Evolutionary conservation across 2,329 filamentous ascomycete genomes (phyloP).

Genomic region (Colletotrichum endophyticum): DNA sequence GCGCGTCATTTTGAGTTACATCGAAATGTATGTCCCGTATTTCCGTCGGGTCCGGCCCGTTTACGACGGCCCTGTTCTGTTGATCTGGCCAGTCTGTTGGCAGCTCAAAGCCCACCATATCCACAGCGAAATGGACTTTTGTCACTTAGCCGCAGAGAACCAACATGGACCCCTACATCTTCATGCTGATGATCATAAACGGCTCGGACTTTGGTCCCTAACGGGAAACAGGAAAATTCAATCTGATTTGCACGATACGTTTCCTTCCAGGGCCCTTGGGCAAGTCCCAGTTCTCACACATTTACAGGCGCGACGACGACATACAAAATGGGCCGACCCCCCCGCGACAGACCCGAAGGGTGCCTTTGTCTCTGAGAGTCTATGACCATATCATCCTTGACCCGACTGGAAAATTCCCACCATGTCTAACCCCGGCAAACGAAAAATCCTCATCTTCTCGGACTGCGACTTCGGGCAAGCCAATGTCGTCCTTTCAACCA

Average conservation of each 20-base stretch:
- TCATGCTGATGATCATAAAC: not conserved
- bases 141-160: not conserved
- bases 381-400: not conserved
- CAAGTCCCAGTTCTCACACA: not conserved
- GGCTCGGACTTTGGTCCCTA: not conserved
- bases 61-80: not conserved
- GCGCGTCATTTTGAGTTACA: not conserved
- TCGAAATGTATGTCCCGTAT: not conserved
- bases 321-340: not conserved
- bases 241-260: not conserved
- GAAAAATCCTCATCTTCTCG: conserved; percentile 44
- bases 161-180: not conserved
- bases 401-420: not conserved
- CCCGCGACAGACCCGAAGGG: not conserved
- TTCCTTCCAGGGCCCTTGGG: not conserved
- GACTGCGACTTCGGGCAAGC: conserved; percentile 51
- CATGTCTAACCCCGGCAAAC: not conserved
- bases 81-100: not conserved
- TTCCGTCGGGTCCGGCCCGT: not conserved
- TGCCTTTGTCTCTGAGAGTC: not conserved
- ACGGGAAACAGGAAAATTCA: not conserved
- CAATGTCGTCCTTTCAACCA: conserved; percentile 49
- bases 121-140: not conserved
- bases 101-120: not conserved
- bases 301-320: not conserved